Percentiles rank a stretch among this genome's conserved stretches.
Conservation (phyloP, 768 basidiomycete species). For the Kockovaella imperatae region DNA sequence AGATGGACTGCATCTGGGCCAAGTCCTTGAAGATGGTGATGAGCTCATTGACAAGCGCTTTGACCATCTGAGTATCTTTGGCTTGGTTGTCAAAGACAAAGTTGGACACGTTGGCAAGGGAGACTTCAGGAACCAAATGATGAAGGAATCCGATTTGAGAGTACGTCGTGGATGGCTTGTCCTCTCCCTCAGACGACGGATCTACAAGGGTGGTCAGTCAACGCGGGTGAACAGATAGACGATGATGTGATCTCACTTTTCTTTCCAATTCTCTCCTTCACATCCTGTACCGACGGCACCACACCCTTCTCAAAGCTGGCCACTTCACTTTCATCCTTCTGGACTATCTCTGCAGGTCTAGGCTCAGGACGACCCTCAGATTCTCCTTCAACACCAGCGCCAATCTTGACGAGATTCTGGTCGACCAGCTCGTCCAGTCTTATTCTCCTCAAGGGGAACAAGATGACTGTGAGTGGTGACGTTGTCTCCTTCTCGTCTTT, state of each 20-base stretch:
- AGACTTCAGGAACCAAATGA: slow-evolving; percentile 69
- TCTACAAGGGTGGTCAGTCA: neutral
- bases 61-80: slow-evolving; percentile 79
- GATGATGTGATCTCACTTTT: neutral
- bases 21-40: slow-evolving; percentile 98
- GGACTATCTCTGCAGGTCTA: too few species aligned
- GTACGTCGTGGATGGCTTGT: slow-evolving; percentile 7
- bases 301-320: slow-evolving; percentile 45
- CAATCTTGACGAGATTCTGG: slow-evolving; percentile 12
- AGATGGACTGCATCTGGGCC: slow-evolving; percentile 89
- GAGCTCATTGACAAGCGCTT: slow-evolving; percentile 93
- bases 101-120: slow-evolving; percentile 82
- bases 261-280: too few species aligned
- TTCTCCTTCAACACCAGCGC: slow-evolving; percentile 28
- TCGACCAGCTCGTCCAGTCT: slow-evolving; percentile 75
- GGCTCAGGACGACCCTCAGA: slow-evolving; percentile 9
- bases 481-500: slow-evolving; percentile 51
- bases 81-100: slow-evolving; percentile 74
- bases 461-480: slow-evolving; percentile 84
- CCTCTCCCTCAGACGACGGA: neutral
- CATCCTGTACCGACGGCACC: too few species aligned
- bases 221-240: neutral
- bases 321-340: slow-evolving; percentile 30
- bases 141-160: slow-evolving; percentile 39
- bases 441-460: slow-evolving; percentile 88